These are phyloP conservation scores for Fraxinus quadrangulata DNA, from an alignment of 257 asterid genomes.

Conservation along the genomic window DNA sequence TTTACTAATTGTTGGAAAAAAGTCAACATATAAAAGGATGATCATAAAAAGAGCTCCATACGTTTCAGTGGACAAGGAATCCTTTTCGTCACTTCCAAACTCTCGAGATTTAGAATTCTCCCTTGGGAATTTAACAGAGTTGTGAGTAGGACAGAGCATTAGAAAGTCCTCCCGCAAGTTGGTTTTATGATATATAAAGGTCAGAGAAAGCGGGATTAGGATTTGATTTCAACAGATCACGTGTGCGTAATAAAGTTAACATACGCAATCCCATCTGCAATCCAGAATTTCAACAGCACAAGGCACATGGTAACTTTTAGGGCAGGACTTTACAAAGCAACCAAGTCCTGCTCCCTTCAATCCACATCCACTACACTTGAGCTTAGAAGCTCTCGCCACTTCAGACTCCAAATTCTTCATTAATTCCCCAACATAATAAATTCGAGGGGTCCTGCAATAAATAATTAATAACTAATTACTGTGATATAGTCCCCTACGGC, in stretches of 20 bases:
- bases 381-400: constrained; percentile 83
- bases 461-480: neutral
- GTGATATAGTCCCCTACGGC: neutral
- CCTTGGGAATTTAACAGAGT: constrained; percentile 62
- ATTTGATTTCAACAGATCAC: neutral
- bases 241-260: constrained; percentile 17
- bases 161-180: constrained; percentile 59
- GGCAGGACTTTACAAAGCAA: constrained; percentile 77
- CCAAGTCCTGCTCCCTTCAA: constrained; percentile 96
- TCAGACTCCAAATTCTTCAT: constrained; percentile 80
- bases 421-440: constrained; percentile 61
- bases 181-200: neutral
- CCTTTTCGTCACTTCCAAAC: constrained; percentile 31
- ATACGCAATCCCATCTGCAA: constrained; percentile 91
- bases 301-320: constrained; percentile 79
- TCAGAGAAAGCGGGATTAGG: constrained; percentile 6
- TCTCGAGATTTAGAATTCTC: constrained; percentile 53
- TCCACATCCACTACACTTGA: constrained; percentile 86
- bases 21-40: neutral
- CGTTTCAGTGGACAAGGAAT: constrained; percentile 38
- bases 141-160: constrained; percentile 84
- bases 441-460: constrained; percentile 76
- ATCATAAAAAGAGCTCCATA: constrained; percentile 29
- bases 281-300: constrained; percentile 67
- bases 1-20: constrained; percentile 4